A percentile compares a stretch with the other conserved stretches of the same genome.
Conservation (phyloP, 208 protist genomes). For the Leishmania braziliensis region DNA sequence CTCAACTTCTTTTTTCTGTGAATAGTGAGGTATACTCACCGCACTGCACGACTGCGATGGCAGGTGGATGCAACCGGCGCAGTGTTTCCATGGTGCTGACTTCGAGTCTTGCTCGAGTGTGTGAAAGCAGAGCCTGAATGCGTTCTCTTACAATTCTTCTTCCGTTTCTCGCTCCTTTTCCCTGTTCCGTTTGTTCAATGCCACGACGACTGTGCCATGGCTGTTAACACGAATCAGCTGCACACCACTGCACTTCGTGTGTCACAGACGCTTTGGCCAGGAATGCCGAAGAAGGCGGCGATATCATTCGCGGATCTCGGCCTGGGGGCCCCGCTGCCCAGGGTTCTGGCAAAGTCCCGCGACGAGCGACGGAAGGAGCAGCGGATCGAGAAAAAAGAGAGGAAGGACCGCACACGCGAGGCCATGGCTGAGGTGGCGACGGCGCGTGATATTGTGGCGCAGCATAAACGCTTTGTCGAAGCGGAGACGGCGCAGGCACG, state of each 20-base stretch:
- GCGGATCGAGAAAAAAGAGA: slow-evolving; percentile 74
- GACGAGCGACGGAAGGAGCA: slow-evolving; percentile 61
- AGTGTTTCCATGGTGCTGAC: not conserved
- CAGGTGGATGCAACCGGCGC: not conserved
- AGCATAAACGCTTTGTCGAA: slow-evolving; percentile 65
- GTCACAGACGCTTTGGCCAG: not conserved
- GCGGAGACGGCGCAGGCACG: slow-evolving; percentile 50
- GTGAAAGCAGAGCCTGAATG: not conserved
- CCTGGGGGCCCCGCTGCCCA: slow-evolving; percentile 71
- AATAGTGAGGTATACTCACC: not conserved
- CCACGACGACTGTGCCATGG: not conserved
- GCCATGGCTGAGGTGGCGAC: slow-evolving; percentile 61
- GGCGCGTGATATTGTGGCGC: slow-evolving; percentile 48
- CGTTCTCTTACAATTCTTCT: slow-evolving; percentile 1
- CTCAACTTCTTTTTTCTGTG: not conserved
- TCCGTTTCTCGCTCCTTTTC: slow-evolving; percentile 17
- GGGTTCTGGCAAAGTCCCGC: slow-evolving; percentile 56
- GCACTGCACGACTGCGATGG: not conserved
- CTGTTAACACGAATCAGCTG: not conserved
- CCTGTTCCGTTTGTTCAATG: not conserved
- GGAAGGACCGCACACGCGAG: slow-evolving; percentile 55
- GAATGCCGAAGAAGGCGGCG: slow-evolving; percentile 52
- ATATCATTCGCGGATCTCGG: slow-evolving; percentile 86
- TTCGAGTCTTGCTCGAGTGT: not conserved
- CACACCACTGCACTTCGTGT: not conserved